Conservation (phyloP, 2,329 filamentous ascomycete species). For the Penicillium vulpinum region DNA sequence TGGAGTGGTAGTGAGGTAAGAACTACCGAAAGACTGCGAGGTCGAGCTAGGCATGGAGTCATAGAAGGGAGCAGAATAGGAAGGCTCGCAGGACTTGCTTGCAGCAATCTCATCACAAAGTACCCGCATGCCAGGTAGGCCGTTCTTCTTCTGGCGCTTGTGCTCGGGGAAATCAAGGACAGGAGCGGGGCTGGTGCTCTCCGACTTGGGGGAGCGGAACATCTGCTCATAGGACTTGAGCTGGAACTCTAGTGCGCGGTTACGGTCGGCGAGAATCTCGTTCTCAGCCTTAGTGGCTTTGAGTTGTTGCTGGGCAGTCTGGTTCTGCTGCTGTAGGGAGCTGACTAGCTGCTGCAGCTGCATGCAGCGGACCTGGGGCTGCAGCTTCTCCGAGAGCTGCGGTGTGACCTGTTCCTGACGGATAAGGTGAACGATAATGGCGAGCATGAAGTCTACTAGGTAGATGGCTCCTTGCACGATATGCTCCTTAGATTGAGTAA, state of each 20-base stretch:
- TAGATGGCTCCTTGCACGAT: conserved; percentile 42
- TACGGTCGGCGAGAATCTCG: conserved; percentile 36
- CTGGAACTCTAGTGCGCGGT: conserved; percentile 40
- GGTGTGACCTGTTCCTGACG: conserved; percentile 38
- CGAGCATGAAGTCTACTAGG: conserved; percentile 42
- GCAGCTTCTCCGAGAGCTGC: conserved; percentile 40
- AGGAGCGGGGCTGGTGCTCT: conserved; percentile 29
- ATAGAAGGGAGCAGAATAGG: conserved; percentile 14
- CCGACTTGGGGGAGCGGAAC: conserved; percentile 39
- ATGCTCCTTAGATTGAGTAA: conserved; percentile 45
- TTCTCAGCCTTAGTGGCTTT: conserved; percentile 39
- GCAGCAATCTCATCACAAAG: conserved; percentile 38
- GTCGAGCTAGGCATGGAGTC: conserved; percentile 27
- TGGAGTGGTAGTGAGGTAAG: conserved; percentile 37
- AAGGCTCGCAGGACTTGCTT: conserved; percentile 23
- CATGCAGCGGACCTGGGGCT: conserved; percentile 42
- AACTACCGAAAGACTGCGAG: conserved; percentile 32
- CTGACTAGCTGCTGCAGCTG: conserved; percentile 38
- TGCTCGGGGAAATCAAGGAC: conserved; percentile 29
- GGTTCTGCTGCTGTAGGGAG: conserved; percentile 40
- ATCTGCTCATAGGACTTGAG: conserved; percentile 42
- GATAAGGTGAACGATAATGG: conserved; percentile 38
- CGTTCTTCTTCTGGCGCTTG: conserved; percentile 32
- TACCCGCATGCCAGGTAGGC: conserved; percentile 37
- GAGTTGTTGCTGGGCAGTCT: conserved; percentile 36